Base-by-base conservation (phyloP, 2,329 filamentous ascomycete species). In the Talaromyces sp. region DNA sequence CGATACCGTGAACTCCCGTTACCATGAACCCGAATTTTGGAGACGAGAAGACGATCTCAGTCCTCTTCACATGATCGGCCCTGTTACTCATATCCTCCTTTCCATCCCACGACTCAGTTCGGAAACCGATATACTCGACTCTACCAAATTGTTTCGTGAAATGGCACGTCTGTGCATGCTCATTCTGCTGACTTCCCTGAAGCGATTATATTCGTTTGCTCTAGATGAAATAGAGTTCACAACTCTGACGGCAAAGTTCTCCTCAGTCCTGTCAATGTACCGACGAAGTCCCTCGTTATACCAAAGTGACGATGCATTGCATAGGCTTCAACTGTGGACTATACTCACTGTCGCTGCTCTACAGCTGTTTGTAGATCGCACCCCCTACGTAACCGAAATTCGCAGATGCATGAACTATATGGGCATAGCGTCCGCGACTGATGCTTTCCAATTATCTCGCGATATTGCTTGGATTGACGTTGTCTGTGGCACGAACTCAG, bases 21-120 rank as follows among this genome's bases (percentile, higher is more conserved):
- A n/a, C 25, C 15, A 17, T 7, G 41, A 37, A n/a, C 31, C 45
- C 11, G 37, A 41, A 19, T 59, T 55, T n/a, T 63, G 61, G 61
- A 57, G 45, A 60, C 35, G 43, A 22, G 62, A 63, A 57, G 56
- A 62, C 36, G 62, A 63, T 28, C 56, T 62, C 19, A 60, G 55
- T 11, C 57, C 62, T 8, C 46, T 62, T 11, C 19, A 54, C 7
- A 35, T 58, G 22, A 51, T 63, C n/a, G 58, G 58, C 2, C 55
- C 62, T 19, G 28, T 48, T 25, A 59, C 60, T 2, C 58, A 63
- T 53, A 48, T 43, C 11, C 45, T 63, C 22, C 52, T 63, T 28
- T 60, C 53, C 13, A 28, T 62, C 15, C 58, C 58, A 31, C 60
- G 60, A 45, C n/a, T 50, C 8, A 28, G 53, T 36, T 1, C 17